Percentiles rank a stretch among this genome's conserved stretches.
phyloP scores from a whole-genome alignment of 495 filamentous ascomycete genomes.

The Neurospora sp. region DNA sequence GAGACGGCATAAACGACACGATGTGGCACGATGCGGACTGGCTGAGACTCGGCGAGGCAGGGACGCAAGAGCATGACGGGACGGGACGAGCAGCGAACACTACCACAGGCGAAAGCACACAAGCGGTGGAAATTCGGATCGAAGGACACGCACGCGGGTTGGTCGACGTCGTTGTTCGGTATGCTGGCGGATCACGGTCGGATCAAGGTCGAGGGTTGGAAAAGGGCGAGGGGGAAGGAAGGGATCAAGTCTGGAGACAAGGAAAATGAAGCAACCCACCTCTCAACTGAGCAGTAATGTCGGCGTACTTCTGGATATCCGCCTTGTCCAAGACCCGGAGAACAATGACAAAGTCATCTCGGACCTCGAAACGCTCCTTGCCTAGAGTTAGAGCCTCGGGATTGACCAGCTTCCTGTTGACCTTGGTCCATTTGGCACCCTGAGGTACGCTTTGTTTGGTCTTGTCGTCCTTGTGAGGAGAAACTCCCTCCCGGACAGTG shows the following conservation, averaged over 20 bases:
- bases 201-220: neutral
- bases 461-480: conserved; percentile 76
- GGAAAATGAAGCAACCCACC: conserved; percentile 37
- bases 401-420: conserved; percentile 73
- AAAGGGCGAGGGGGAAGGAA: neutral
- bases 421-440: conserved; percentile 81
- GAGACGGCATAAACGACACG: neutral
- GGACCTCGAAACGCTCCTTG: conserved; percentile 73
- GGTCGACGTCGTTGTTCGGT: neutral
- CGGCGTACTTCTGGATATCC: conserved; percentile 71
- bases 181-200: neutral
- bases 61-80: conserved; percentile 1
- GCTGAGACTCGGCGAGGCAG: neutral
- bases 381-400: conserved; percentile 66
- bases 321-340: conserved; percentile 68
- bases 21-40: neutral
- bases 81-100: neutral
- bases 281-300: conserved; percentile 65
- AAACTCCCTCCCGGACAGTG: conserved; percentile 77
- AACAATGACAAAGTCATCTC: conserved; percentile 77
- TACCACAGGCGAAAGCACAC: conserved; percentile 3
- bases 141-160: conserved; percentile 1
- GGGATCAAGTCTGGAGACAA: neutral
- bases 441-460: conserved; percentile 60
- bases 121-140: neutral